Evolutionary conservation across 2,329 filamentous ascomycete genomes (phyloP).

Genomic region (Nemania diffusa): DNA sequence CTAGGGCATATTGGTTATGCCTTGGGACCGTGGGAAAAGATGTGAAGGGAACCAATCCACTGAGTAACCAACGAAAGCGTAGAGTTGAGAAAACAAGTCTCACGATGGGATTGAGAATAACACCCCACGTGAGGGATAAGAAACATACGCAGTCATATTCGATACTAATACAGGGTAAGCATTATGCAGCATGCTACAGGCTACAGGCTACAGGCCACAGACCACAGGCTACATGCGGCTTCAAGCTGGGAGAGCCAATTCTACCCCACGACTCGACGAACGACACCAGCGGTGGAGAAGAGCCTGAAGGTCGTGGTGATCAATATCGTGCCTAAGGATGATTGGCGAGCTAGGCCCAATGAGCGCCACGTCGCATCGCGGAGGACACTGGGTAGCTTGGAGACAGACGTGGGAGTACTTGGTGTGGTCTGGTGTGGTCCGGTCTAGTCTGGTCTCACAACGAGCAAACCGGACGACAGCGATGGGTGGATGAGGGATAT

Average conservation of each 20-base stretch:
- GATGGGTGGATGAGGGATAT: constrained; percentile 24
- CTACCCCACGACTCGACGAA: constrained; percentile 43
- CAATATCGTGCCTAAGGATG: constrained; percentile 48
- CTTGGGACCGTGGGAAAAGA: constrained; percentile 34
- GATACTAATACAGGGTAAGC: constrained; percentile 28
- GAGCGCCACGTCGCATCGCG: constrained; percentile 54
- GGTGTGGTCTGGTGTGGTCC: constrained; percentile 21
- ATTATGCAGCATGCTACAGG: constrained; percentile 26
- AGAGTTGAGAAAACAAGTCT: constrained; percentile 39
- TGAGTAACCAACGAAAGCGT: constrained; percentile 46
- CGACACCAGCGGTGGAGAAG: constrained; percentile 43
- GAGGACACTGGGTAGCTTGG: constrained; percentile 21
- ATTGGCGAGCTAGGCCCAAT: constrained; percentile 50
- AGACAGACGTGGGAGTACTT: constrained; percentile 23
- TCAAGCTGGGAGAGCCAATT: constrained; percentile 34
- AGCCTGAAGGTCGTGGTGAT: constrained; percentile 50
- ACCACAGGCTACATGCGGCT: constrained; percentile 36
- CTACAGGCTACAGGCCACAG: no score
- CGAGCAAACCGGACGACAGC: constrained; percentile 23
- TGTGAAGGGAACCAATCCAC: constrained; percentile 46
- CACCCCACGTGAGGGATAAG: constrained; percentile 40
- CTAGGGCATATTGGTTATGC: constrained; percentile 37
- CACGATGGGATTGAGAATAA: constrained; percentile 39
- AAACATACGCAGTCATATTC: constrained; percentile 36
- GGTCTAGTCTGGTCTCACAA: constrained; percentile 10